Conservation (phyloP, 2,329 filamentous ascomycete species). For the Camptophora hylomeconis region DNA sequence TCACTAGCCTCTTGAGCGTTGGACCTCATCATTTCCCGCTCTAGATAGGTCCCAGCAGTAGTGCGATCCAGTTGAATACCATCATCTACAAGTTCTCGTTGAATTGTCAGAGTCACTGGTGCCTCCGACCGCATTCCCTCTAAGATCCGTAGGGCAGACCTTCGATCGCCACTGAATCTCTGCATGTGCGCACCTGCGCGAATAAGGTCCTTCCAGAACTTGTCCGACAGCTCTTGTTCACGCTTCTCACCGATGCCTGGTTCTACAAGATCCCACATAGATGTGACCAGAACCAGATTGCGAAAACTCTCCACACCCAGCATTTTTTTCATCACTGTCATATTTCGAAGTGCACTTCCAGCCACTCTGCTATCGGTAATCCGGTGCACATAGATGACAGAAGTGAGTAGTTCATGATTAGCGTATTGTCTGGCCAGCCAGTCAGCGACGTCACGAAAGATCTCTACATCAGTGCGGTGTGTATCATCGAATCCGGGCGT, state of each 20-base stretch:
- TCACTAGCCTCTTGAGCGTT: too few species aligned
- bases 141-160: too few species aligned
- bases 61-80: too few species aligned
- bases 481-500: constrained; percentile 33
- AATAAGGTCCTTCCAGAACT: constrained; percentile 7
- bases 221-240: constrained; percentile 1
- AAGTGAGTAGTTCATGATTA: constrained; percentile 16
- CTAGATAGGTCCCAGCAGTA: too few species aligned
- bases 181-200: too few species aligned
- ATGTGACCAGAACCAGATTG: constrained; percentile 27
- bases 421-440: constrained; percentile 20
- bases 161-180: too few species aligned
- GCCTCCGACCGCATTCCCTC: too few species aligned
- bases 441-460: constrained; percentile 22
- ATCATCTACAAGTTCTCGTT: too few species aligned
- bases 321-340: constrained; percentile 27
- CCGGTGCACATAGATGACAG: constrained; percentile 27
- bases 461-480: constrained; percentile 22
- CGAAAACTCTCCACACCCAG: constrained; percentile 23
- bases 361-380: constrained; percentile 25
- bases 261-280: constrained; percentile 29
- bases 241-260: background rate
- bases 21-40: too few species aligned
- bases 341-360: constrained; percentile 21
- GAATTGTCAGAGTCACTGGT: too few species aligned